Conservation (phyloP, 2,329 filamentous ascomycete species). For the Mycosphaerelloides madeirae region DNA sequence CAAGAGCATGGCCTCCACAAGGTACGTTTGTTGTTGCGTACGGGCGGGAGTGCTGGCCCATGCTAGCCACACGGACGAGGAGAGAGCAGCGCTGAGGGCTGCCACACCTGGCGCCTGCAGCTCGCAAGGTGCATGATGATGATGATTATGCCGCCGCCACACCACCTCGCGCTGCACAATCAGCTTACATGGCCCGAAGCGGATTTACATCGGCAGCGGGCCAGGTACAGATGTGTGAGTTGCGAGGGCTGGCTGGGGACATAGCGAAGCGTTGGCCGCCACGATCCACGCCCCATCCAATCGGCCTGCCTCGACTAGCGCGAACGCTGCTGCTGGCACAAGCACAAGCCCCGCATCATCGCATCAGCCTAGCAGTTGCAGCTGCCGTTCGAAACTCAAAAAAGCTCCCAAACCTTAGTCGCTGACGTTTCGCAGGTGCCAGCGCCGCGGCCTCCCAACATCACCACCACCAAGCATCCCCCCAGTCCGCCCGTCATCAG, state of each 20-base stretch:
- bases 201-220: too few species aligned
- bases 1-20: conserved; percentile 30
- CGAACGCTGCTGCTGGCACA: too few species aligned
- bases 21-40: conserved; percentile 21
- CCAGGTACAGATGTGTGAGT: too few species aligned
- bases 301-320: not conserved
- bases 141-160: too few species aligned
- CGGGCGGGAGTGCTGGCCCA: too few species aligned
- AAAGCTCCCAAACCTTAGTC: conserved; percentile 2
- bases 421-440: conserved; percentile 21
- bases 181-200: too few species aligned
- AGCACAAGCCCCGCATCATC: too few species aligned
- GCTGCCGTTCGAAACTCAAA: conserved; percentile 6
- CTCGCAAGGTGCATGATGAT: too few species aligned
- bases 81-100: not conserved
- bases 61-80: not conserved
- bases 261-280: not conserved
- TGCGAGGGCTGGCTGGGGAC: too few species aligned
- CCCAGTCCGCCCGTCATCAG: conserved; percentile 7
- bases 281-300: conserved; percentile 2
- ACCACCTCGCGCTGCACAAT: too few species aligned
- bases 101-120: too few species aligned
- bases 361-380: not conserved
- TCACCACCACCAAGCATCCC: conserved; percentile 4
- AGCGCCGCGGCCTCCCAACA: conserved; percentile 24